These are phyloP conservation scores for Zoysia matrella DNA, from an alignment of 202 grass and related monocot species.

Conservation along the genomic window DNA sequence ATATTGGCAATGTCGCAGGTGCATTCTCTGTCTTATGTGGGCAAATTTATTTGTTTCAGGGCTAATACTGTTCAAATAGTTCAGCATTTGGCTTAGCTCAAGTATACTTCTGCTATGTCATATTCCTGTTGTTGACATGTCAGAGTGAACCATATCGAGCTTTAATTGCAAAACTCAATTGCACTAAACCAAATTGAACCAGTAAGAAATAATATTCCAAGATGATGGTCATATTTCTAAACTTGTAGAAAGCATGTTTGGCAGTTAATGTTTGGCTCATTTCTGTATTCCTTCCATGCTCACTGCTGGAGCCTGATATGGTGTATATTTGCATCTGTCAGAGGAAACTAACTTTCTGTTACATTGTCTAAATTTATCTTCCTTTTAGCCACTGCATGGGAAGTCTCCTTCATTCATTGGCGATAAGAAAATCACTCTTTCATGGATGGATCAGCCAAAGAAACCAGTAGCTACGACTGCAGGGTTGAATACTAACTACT, in stretches of 20 bases:
- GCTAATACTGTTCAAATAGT: background rate
- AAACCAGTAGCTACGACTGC: slow-evolving; percentile 59
- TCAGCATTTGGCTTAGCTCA: slow-evolving; percentile 1
- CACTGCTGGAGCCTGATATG: background rate
- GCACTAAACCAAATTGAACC: background rate
- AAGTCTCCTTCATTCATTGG: slow-evolving; percentile 92
- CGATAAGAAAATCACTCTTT: slow-evolving; percentile 83
- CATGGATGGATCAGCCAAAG: slow-evolving; percentile 85
- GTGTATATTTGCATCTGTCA: slow-evolving; percentile 3
- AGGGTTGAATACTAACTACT: slow-evolving; percentile 44
- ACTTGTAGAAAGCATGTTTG: background rate
- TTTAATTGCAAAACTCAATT: background rate
- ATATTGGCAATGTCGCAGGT: slow-evolving; percentile 95
- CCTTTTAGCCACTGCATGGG: slow-evolving; percentile 84
- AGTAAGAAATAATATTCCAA: background rate
- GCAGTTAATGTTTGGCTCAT: too few relatives aligned
- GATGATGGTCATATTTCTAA: background rate
- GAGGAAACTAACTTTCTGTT: slow-evolving; percentile 15
- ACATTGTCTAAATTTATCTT: slow-evolving; percentile 23
- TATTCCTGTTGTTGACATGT: background rate
- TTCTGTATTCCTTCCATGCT: background rate
- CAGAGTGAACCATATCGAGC: background rate
- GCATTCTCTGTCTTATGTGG: slow-evolving; percentile 33
- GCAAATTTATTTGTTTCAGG: background rate
- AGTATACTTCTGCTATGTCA: background rate